A percentile compares a stretch with the other conserved stretches of the same genome.
Conservation (phyloP, 2,329 filamentous ascomycete species). For the Cordyceps militaris region DNA sequence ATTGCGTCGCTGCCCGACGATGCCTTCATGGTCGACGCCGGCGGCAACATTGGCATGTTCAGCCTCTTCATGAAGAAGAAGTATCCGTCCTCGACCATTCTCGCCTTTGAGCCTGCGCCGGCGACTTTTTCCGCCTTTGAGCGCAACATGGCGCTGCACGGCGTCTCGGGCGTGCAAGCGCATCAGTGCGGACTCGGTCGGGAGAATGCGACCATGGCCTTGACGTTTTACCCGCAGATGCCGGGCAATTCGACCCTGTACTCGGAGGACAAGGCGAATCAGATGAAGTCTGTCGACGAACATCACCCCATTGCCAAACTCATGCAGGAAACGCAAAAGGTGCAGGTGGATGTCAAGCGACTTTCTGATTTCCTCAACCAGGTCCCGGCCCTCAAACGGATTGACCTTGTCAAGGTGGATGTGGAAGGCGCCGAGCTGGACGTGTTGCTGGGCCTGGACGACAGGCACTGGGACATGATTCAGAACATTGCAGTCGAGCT, state of each 20-base stretch:
- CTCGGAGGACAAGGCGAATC: conserved; percentile 14
- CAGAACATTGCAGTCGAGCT: conserved; percentile 19
- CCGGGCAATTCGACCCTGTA: conserved; percentile 20
- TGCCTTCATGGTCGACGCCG: conserved; percentile 20
- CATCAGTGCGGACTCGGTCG: conserved; percentile 15
- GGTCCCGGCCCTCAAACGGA: conserved; percentile 11
- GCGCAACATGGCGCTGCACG: conserved; percentile 18
- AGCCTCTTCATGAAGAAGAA: conserved; percentile 20
- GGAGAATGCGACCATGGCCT: neutral
- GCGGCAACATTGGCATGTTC: conserved; percentile 23
- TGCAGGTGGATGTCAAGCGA: conserved; percentile 15
- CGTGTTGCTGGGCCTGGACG: conserved; percentile 19
- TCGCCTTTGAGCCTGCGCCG: conserved; percentile 23
- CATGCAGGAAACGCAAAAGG: conserved; percentile 2
- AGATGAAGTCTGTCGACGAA: conserved; percentile 1
- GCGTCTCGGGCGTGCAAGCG: conserved; percentile 10
- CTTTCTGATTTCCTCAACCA: conserved; percentile 17
- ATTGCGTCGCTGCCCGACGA: conserved; percentile 9
- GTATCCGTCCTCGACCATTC: conserved; percentile 19
- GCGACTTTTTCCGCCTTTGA: conserved; percentile 14
- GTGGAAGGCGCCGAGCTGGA: conserved; percentile 22
- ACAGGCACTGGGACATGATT: conserved; percentile 18
- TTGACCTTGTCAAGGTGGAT: conserved; percentile 24
- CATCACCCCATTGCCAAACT: conserved; percentile 8
- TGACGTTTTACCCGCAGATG: conserved; percentile 18